Evolutionary conservation across 306 rosid genomes (phyloP).

Genomic region (Amphicarpaea edgeworthii): DNA sequence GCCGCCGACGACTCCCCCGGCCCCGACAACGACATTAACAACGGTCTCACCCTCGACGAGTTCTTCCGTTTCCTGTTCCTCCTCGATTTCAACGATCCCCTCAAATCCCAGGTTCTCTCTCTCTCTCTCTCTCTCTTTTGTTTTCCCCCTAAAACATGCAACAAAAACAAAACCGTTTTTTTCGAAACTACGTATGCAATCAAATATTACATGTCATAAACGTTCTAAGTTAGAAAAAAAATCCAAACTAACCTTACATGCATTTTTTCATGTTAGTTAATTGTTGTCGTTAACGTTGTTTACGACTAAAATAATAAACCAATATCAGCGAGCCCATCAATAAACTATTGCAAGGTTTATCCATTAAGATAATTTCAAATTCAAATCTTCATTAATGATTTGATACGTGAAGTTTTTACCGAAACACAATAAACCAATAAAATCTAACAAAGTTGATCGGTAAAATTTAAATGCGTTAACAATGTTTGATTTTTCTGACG

Average conservation of each 20-base stretch:
- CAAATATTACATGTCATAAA: too few species aligned
- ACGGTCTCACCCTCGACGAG: constrained; percentile 58
- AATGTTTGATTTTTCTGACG: neutral
- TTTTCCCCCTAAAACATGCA: neutral
- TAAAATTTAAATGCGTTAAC: neutral
- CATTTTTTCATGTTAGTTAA: too few species aligned
- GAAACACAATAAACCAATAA: too few species aligned
- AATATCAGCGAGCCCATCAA: neutral
- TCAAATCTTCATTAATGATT: too few species aligned
- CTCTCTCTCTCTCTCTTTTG: neutral
- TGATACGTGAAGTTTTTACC: too few species aligned
- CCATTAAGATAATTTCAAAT: too few species aligned
- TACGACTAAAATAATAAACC: too few species aligned
- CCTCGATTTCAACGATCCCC: constrained; percentile 66
- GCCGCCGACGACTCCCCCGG: neutral
- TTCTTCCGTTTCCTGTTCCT: constrained; percentile 66
- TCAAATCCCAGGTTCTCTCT: constrained; percentile 63
- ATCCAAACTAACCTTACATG: too few species aligned
- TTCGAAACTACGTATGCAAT: too few species aligned
- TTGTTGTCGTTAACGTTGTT: too few species aligned
- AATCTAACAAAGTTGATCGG: neutral
- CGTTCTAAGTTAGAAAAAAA: too few species aligned
- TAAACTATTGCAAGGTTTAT: too few species aligned
- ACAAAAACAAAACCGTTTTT: neutral
- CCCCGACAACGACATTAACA: neutral